A percentile compares a stretch with the other conserved stretches of the same genome.
phyloP scores from a whole-genome alignment of 169 alveolate genomes.

The Plasmodium gonderi region DNA sequence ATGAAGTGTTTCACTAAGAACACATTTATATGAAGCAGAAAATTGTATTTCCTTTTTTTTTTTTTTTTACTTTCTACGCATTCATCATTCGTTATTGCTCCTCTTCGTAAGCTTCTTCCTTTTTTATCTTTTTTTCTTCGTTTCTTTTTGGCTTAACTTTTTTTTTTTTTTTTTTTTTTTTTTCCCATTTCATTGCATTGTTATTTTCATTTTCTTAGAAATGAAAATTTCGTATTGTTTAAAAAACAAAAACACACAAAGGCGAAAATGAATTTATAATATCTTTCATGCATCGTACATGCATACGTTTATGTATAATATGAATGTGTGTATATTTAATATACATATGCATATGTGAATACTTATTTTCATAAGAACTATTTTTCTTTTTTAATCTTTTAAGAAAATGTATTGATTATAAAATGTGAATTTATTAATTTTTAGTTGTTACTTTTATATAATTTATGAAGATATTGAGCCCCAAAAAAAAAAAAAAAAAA shows the following conservation, averaged over 20 bases:
- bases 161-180: slow-evolving; percentile 14
- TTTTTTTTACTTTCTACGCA: not conserved
- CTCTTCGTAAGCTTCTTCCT: not conserved
- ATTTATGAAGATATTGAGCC: slow-evolving; percentile 2
- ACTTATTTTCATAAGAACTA: not conserved
- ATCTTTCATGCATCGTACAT: not conserved
- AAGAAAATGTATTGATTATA: slow-evolving; percentile 6
- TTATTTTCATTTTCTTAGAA: not conserved
- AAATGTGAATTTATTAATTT: slow-evolving; percentile 17
- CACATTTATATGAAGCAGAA: slow-evolving; percentile 1
- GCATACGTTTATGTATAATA: too few species aligned
- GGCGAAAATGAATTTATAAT: not conserved
- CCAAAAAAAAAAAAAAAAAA: not conserved
- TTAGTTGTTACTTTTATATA: not conserved
- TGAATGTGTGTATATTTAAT: not conserved
- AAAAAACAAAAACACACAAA: not conserved
- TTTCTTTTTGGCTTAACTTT: slow-evolving; percentile 27
- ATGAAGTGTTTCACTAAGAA: slow-evolving; percentile 5
- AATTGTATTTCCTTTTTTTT: not conserved
- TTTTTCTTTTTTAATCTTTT: not conserved
- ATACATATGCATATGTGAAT: not conserved
- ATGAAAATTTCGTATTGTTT: not conserved
- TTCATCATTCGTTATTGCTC: not conserved
- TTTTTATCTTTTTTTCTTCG: not conserved
- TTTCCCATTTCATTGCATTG: not conserved